Conservation (phyloP, 257 asterid species). For the Pogostemon cablin region DNA sequence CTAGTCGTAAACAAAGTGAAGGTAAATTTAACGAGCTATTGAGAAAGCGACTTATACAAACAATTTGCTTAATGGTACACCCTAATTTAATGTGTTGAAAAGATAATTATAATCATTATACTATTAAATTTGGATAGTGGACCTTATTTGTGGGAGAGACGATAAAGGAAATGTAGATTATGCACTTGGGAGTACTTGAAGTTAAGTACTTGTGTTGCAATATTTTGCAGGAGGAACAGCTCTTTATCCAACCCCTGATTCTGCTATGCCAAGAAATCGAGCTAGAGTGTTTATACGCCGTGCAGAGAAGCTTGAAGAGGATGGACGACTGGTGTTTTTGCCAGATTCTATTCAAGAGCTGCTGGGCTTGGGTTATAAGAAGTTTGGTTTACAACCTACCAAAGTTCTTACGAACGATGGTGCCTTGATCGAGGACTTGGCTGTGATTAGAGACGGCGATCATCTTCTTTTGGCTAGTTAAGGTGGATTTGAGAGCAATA, state of each 20-base stretch:
- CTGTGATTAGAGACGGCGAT: slow-evolving; percentile 74
- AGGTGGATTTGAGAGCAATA: slow-evolving; percentile 15
- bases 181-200: too few species aligned
- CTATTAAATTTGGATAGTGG: too few species aligned
- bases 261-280: slow-evolving; percentile 23
- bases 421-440: slow-evolving; percentile 58
- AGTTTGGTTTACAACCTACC: slow-evolving; percentile 51
- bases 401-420: slow-evolving; percentile 57
- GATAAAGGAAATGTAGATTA: too few species aligned
- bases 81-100: too few species aligned
- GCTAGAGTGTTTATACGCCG: slow-evolving; percentile 59
- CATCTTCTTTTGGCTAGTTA: slow-evolving; percentile 54
- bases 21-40: slow-evolving; percentile 39
- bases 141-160: too few species aligned
- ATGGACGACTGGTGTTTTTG: slow-evolving; percentile 50
- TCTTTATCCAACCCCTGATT: slow-evolving; percentile 32
- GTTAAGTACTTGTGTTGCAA: neutral
- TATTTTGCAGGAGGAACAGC: slow-evolving; percentile 42
- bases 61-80: too few species aligned
- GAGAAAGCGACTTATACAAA: neutral
- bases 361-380: slow-evolving; percentile 58
- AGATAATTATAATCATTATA: too few species aligned
- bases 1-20: slow-evolving; percentile 41
- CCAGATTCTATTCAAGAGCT: slow-evolving; percentile 61
- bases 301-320: slow-evolving; percentile 44